Evolutionary conservation across 139 green algal genomes (phyloP), one percentile per base, ranked within the genome.

Genomic region (Coelastrella sp.): DNA sequence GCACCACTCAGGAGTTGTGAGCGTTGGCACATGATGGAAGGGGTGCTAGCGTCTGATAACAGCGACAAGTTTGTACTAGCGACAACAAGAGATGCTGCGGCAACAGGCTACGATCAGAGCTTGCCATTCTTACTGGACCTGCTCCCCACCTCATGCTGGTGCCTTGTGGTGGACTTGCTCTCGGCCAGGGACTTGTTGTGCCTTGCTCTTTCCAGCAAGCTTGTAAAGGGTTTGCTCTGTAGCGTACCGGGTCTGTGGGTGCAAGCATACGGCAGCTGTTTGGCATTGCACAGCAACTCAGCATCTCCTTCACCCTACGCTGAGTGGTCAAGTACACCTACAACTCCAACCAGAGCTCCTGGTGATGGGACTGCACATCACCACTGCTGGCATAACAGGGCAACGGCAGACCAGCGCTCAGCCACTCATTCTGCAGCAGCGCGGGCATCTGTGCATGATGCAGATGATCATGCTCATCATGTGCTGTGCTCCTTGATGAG

Each of bases 81-180:
- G n/a, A 41, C 63, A 73, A 32, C 3, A 73, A 32, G 19, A 13
- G 59, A 45, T 15, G 11, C 11, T 45, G 43, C 43, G 74, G 13
- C 74, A 69, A 32, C 50, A 50, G 53, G 6, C 27, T 32, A 35
- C 23, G 34, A 2, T 0, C 90, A 86, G 9, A 75, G 68, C 45
- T 77, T 37, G 64, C 93, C 40, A 3, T 81, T 21, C 25, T 15
- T 69, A 23, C 37, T 59, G 21, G 75, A 71, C 53, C 37, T 38
- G 15, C 37, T 72, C 2, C 75, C 75, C 4, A 21, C 53, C 9
- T 21, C 38, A 17, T 80, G 72, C 48, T 80, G 87, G 88, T 11
- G 89, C 37, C 75, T 90, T 92, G 6, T 89, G 43, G 64, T 79
- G 51, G 68, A 78, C 86, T 27, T 81, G 64, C 69, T 89, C 66